Conservation (phyloP, 768 basidiomycete genomes). For the Amanita inopinata region DNA sequence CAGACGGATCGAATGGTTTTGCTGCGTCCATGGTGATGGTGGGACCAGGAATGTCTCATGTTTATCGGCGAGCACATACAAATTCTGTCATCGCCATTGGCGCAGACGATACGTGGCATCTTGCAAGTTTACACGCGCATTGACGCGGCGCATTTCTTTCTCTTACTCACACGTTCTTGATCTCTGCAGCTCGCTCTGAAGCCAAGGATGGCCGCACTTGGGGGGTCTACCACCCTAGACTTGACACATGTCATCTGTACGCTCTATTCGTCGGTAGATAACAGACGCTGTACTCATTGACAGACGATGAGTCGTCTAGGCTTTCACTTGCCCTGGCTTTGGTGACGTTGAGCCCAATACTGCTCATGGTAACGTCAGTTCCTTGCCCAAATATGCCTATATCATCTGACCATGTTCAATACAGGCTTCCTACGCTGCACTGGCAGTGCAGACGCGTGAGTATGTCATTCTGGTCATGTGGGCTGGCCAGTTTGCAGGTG, state of each 20-base stretch:
- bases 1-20: neutral
- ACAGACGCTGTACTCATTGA: constrained; percentile 1
- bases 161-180: too few species aligned
- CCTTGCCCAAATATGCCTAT: constrained; percentile 4
- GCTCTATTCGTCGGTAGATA: constrained; percentile 13
- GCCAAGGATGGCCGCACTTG: constrained; percentile 2
- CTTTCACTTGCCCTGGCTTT: constrained; percentile 50
- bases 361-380: constrained; percentile 48
- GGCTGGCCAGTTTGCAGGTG: constrained; percentile 67
- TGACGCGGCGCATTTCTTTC: too few species aligned
- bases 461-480: constrained; percentile 77
- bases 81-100: too few species aligned
- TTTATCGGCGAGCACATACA: too few species aligned
- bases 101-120: too few species aligned
- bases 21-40: neutral
- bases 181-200: too few species aligned
- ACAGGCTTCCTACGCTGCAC: constrained; percentile 71
- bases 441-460: constrained; percentile 70
- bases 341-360: constrained; percentile 58
- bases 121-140: too few species aligned
- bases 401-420: constrained; percentile 1
- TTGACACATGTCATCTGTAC: constrained; percentile 61
- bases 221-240: constrained; percentile 39
- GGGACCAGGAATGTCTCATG: too few species aligned
- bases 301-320: constrained; percentile 55